phyloP scores from a whole-genome alignment of 2,329 filamentous ascomycete genomes.

The Epicoccum sorghinum region DNA sequence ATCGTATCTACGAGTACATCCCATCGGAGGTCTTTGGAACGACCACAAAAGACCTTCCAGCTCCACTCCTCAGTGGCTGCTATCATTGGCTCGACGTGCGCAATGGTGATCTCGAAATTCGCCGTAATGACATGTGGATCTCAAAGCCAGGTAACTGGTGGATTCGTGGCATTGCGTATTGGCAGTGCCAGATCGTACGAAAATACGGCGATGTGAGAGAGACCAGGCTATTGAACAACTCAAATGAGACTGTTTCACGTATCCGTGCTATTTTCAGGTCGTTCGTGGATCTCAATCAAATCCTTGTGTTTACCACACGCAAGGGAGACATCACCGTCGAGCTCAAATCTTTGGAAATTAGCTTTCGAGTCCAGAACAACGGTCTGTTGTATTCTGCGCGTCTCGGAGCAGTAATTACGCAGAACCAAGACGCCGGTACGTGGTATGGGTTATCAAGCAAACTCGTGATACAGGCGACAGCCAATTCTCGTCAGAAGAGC shows the following conservation, averaged over 20 bases:
- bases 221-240: conserved; percentile 1
- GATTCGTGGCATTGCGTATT: conserved; percentile 38
- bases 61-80: conserved; percentile 57
- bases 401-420: conserved; percentile 60
- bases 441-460: conserved; percentile 66
- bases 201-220: background rate
- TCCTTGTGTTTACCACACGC: conserved; percentile 57
- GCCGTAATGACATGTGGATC: conserved; percentile 54
- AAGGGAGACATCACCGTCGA: conserved; percentile 52
- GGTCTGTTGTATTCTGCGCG: conserved; percentile 56
- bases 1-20: conserved; percentile 46
- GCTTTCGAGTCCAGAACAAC: conserved; percentile 57
- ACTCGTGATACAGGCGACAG: conserved; percentile 59
- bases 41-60: conserved; percentile 57
- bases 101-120: conserved; percentile 58
- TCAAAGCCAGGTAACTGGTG: conserved; percentile 48
- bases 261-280: conserved; percentile 55
- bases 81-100: conserved; percentile 66
- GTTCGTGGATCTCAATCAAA: conserved; percentile 55
- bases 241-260: conserved; percentile 48
- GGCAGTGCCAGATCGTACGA: conserved; percentile 12
- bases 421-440: conserved; percentile 64
- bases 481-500: conserved; percentile 48
- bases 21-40: conserved; percentile 33
- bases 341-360: conserved; percentile 59